Conservation (phyloP, 495 filamentous ascomycete species). For the Aspergillus saccharolyticus region DNA sequence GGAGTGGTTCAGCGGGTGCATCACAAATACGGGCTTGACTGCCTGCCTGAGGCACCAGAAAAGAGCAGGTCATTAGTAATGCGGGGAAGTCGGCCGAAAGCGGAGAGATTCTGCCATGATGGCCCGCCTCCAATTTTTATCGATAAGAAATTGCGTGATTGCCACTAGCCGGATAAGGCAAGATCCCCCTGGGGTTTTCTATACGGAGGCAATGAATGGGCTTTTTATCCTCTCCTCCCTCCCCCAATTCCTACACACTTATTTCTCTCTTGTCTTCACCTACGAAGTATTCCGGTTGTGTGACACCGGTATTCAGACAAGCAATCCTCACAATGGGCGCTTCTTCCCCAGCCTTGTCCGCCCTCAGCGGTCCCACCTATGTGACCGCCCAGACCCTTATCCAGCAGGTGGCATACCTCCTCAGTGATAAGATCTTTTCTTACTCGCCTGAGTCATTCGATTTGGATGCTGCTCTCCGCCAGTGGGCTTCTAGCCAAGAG, state of each 20-base stretch:
- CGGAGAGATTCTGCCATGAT: constrained; percentile 20
- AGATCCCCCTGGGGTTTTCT: constrained; percentile 32
- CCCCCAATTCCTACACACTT: constrained; percentile 20
- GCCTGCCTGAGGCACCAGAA: constrained; percentile 18
- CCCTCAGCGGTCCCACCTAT: constrained; percentile 85
- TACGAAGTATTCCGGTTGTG: constrained; percentile 21
- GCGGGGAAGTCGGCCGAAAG: constrained; percentile 16
- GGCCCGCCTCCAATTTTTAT: constrained; percentile 18
- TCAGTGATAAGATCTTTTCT: constrained; percentile 94
- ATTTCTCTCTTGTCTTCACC: constrained; percentile 21
- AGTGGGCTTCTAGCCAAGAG: constrained; percentile 63
- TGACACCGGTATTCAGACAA: constrained; percentile 27
- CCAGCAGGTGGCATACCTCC: constrained; percentile 88
- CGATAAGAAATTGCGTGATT: constrained; percentile 44
- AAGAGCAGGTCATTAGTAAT: constrained; percentile 14
- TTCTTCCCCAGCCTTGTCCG: constrained; percentile 39
- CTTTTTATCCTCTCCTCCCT: constrained; percentile 16
- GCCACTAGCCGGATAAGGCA: constrained; percentile 34
- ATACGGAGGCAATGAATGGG: constrained; percentile 16
- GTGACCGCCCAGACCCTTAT: constrained; percentile 84
- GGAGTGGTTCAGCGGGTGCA: background rate
- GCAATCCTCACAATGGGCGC: constrained; percentile 35
- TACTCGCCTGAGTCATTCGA: constrained; percentile 93
- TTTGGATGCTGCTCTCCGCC: constrained; percentile 71
- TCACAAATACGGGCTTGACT: too few species aligned